Conservation (phyloP, 306 rosid genomes). For the Lathyrus aphaca region DNA sequence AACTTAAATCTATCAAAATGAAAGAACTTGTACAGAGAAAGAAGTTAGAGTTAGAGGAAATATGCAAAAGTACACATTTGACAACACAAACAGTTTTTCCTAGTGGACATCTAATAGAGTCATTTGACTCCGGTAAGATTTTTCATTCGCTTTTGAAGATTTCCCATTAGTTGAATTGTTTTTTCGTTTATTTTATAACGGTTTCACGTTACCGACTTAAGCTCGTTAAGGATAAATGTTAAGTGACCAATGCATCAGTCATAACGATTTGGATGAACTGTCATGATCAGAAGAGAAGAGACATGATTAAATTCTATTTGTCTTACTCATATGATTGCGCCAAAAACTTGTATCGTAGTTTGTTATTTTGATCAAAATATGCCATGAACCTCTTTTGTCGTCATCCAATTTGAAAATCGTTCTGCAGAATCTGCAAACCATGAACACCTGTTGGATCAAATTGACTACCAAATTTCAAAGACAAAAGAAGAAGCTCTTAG, state of each 20-base stretch:
- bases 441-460: slow-evolving; percentile 52
- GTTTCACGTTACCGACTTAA: no score
- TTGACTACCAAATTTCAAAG: slow-evolving; percentile 59
- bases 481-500: slow-evolving; percentile 64
- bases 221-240: no score
- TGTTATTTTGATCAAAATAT: slow-evolving; percentile 4
- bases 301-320: no score
- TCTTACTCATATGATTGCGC: neutral
- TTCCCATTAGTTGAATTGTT: no score
- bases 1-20: slow-evolving; percentile 68
- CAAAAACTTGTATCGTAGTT: neutral
- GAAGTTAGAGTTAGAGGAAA: slow-evolving; percentile 67
- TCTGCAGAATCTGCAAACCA: slow-evolving; percentile 51
- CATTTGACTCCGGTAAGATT: slow-evolving; percentile 55
- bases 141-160: neutral
- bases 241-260: no score
- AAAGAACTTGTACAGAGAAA: slow-evolving; percentile 60
- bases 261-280: no score
- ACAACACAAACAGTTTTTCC: slow-evolving; percentile 36
- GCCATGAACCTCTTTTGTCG: slow-evolving; percentile 1
- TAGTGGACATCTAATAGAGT: slow-evolving; percentile 46
- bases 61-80: slow-evolving; percentile 64
- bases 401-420: neutral
- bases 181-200: no score
- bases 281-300: no score